These are phyloP conservation scores for Neofusicoccum cordaticola DNA, from an alignment of 2,329 filamentous ascomycete genomes.

Conservation along the genomic window DNA sequence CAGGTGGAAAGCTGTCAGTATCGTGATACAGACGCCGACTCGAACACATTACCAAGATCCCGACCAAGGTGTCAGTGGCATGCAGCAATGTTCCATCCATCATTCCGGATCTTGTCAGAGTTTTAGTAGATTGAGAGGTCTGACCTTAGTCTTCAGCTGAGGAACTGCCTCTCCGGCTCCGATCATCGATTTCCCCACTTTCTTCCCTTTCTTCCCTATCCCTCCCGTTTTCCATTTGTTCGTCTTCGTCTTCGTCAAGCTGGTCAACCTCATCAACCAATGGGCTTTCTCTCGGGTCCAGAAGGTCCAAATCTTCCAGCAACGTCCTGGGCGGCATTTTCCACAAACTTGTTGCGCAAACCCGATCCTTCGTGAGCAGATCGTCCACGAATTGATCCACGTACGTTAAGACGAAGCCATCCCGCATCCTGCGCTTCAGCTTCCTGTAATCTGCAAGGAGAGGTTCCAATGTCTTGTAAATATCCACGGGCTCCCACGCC, in stretches of 20 bases:
- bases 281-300: constrained; percentile 83
- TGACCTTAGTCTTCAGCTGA: neutral
- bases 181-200: neutral
- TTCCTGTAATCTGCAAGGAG: constrained; percentile 80
- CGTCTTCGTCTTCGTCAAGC: constrained; percentile 60
- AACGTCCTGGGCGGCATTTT: constrained; percentile 81
- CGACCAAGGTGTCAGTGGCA: no score
- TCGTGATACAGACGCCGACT: no score
- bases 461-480: constrained; percentile 78
- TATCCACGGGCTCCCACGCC: constrained; percentile 76
- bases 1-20: no score
- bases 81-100: no score
- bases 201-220: neutral
- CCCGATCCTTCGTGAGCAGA: constrained; percentile 79
- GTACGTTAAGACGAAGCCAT: constrained; percentile 71
- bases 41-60: no score
- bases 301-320: constrained; percentile 81
- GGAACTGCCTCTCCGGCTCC: neutral
- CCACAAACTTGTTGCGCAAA: constrained; percentile 89
- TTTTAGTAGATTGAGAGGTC: no score
- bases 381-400: constrained; percentile 95
- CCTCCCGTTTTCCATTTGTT: constrained; percentile 7
- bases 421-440: constrained; percentile 70
- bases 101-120: no score
- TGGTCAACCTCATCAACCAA: constrained; percentile 74